Evolutionary conservation across 2,329 filamentous ascomycete species (phyloP), one percentile per base, ranked within the genome.

Genomic region (Amylocarpus encephaloides): DNA sequence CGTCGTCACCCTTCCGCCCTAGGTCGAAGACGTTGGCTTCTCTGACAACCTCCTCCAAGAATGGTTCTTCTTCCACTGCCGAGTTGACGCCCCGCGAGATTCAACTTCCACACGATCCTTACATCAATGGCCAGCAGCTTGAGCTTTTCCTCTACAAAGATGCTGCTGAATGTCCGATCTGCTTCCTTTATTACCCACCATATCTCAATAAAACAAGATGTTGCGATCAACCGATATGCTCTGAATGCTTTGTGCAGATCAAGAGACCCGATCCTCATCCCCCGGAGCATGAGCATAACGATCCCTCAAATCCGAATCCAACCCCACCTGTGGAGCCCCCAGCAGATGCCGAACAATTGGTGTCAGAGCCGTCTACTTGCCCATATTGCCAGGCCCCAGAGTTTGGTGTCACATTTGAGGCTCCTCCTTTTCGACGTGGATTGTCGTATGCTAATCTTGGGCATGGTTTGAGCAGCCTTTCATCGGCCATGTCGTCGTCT

Each of bases 161-260:
- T 59, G 85, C 89, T 3, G 72, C 75, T 6, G 93, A 98, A 66
- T 98, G 93, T 62, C 92, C 93, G 5, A 95, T 98, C 55, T 98
- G 93, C 72, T 95, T 97, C 66, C 75, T 97, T 47, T 94, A 90
- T 61, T 98, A 97, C 59, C 93, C 93, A 0, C 90, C 90, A 3
- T 94, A 94, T 64, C 76, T 98, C 29, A 98, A 98, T 70, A 86
- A 84, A 58, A 98, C 93, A 0, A 78, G 93, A 58, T 98, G 93
- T 66, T 98, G 93, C 68, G 90, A 95, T 62, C 93, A 98, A 66
- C 78, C 87, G 5, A 97, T 98, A 55, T 98, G 93, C 70, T 97
- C 91, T 38, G 93, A 98, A 71, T 98, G 93, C 68, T 98, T 98
- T 63, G 93, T 98, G 3, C 93, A 98, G 68, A 98, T 98, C 66